These are phyloP conservation scores for Paramecium primaurelia DNA, from an alignment of 73 alveolate species.

Conservation along the genomic window DNA sequence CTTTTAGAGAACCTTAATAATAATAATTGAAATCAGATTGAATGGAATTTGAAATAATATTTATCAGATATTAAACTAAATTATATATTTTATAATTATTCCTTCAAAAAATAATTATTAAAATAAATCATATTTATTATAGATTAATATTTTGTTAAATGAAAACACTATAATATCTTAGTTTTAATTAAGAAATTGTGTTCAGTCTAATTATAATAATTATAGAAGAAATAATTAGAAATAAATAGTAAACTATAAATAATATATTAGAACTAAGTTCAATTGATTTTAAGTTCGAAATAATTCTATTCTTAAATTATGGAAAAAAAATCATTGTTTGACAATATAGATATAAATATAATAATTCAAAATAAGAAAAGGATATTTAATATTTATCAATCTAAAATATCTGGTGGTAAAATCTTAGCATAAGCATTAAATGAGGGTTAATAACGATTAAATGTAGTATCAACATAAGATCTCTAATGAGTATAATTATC, in stretches of 20 bases:
- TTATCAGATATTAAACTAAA: neutral
- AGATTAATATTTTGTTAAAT: no score
- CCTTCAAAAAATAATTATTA: neutral
- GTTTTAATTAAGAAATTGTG: neutral
- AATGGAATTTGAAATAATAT: neutral
- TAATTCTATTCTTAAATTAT: neutral
- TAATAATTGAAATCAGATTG: neutral
- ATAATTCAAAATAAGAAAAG: neutral
- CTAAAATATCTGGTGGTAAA: neutral
- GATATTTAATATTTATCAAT: neutral
- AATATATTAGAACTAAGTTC: neutral
- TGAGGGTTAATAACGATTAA: neutral
- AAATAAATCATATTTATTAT: no score
- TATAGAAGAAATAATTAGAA: neutral
- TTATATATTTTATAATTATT: neutral
- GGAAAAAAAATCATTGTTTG: neutral
- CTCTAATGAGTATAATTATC: neutral
- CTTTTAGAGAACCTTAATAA: neutral
- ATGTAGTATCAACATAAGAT: neutral
- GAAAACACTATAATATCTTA: no score
- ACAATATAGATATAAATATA: neutral
- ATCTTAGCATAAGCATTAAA: neutral
- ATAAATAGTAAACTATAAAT: no score
- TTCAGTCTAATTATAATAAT: no score
- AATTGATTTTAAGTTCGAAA: neutral